Evolutionary conservation across 495 filamentous ascomycete species (phyloP).

Genomic region (Hypoxylon trugodes): DNA sequence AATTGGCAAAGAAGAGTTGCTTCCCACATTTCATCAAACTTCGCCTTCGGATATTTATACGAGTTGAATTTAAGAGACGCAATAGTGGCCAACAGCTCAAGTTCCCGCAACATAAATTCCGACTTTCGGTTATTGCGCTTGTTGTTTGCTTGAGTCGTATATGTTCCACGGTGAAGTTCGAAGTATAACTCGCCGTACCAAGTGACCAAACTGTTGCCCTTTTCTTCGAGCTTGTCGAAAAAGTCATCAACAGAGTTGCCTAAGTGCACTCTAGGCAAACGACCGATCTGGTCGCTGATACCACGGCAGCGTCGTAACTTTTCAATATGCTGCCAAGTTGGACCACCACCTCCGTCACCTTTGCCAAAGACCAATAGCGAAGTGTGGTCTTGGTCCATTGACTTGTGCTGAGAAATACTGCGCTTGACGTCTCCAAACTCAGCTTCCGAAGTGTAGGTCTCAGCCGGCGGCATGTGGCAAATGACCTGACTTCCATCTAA

Average conservation of each 20-base stretch:
- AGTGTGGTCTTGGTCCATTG: constrained; percentile 86
- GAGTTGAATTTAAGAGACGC: constrained; percentile 73
- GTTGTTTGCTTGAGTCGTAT: constrained; percentile 97
- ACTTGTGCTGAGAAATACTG: constrained; percentile 92
- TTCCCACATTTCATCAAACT: constrained; percentile 96
- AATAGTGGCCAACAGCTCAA: constrained; percentile 88
- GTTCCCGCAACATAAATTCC: constrained; percentile 82
- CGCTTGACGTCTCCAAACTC: constrained; percentile 95
- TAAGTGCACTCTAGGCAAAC: constrained; percentile 86
- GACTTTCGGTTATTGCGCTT: constrained; percentile 90
- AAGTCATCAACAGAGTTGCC: constrained; percentile 96
- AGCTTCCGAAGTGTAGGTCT: constrained; percentile 94
- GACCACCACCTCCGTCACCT: constrained; percentile 94
- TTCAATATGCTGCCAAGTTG: constrained; percentile 92
- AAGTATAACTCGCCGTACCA: constrained; percentile 99
- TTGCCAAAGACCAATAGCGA: constrained; percentile 94
- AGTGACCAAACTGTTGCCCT: constrained; percentile 83
- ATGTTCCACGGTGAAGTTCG: constrained; percentile 94
- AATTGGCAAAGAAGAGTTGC: constrained; percentile 86
- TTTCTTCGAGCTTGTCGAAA: constrained; percentile 80
- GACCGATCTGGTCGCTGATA: constrained; percentile 84
- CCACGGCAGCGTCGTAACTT: constrained; percentile 95
- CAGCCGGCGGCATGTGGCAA: constrained; percentile 93
- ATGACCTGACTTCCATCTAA: constrained; percentile 95
- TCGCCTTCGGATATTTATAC: constrained; percentile 91